A percentile compares a stretch with the other conserved stretches of the same genome.
Conservation (phyloP, 371 early-diverging fungal species). For the Gilbertella persicaria region DNA sequence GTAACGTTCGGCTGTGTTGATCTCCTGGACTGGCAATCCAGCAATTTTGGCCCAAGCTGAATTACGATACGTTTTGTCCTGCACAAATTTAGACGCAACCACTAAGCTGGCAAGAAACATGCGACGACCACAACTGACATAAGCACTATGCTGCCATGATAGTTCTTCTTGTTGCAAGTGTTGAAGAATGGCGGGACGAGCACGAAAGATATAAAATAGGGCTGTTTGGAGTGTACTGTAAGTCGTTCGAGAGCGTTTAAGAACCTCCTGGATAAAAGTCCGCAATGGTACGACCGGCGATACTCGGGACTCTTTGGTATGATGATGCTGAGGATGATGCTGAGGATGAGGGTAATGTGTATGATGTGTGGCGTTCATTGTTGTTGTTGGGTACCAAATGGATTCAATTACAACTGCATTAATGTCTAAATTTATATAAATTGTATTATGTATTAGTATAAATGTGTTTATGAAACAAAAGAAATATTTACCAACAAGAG, state of each 20-base stretch:
- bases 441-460: too few species aligned
- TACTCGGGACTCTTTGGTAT: slow-evolving; percentile 30
- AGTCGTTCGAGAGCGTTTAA: slow-evolving; percentile 77
- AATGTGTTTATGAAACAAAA: slow-evolving; percentile 1
- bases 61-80: slow-evolving; percentile 75
- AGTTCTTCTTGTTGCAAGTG: slow-evolving; percentile 18
- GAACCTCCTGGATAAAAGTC: slow-evolving; percentile 75
- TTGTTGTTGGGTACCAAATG: slow-evolving; percentile 47
- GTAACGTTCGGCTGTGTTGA: slow-evolving; percentile 71
- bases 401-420: slow-evolving; percentile 63
- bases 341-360: too few species aligned
- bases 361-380: slow-evolving; percentile 22
- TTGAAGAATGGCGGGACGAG: slow-evolving; percentile 34
- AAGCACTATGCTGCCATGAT: slow-evolving; percentile 38
- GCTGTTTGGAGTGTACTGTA: slow-evolving; percentile 80
- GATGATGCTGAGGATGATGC: too few species aligned
- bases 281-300: slow-evolving; percentile 64
- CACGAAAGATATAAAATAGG: slow-evolving; percentile 68
- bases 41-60: slow-evolving; percentile 80
- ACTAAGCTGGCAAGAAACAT: slow-evolving; percentile 74
- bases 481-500: slow-evolving; percentile 47
- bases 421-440: slow-evolving; percentile 44
- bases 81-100: slow-evolving; percentile 73
- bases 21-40: slow-evolving; percentile 67
- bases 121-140: slow-evolving; percentile 68